phyloP scores from a whole-genome alignment of 208 protist genomes.

The Leptomonas pyrrhocoris region DNA sequence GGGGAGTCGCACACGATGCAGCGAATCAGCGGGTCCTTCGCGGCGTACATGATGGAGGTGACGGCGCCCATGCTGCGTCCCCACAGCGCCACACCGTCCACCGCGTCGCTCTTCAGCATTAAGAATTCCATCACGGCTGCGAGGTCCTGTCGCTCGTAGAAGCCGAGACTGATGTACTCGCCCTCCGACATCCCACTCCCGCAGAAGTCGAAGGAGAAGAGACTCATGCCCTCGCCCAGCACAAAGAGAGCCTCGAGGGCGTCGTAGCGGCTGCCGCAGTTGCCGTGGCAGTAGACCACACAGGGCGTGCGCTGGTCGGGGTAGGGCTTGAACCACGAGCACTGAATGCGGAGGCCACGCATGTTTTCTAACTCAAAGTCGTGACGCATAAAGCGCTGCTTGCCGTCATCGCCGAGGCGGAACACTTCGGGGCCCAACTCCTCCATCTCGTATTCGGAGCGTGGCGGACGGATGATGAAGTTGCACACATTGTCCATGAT shows the following conservation, averaged over 20 bases:
- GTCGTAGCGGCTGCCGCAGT: slow-evolving; percentile 86
- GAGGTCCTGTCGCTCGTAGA: slow-evolving; percentile 95
- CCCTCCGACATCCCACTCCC: slow-evolving; percentile 93
- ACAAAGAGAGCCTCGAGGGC: slow-evolving; percentile 81
- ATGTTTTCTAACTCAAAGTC: slow-evolving; percentile 87
- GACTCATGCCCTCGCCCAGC: slow-evolving; percentile 83
- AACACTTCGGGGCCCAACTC: slow-evolving; percentile 75
- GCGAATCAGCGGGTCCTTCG: slow-evolving; percentile 87
- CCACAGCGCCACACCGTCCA: slow-evolving; percentile 89
- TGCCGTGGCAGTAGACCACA: slow-evolving; percentile 93
- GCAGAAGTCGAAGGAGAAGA: slow-evolving; percentile 94
- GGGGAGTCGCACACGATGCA: slow-evolving; percentile 95
- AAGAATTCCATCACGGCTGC: slow-evolving; percentile 88
- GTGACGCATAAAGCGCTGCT: slow-evolving; percentile 49
- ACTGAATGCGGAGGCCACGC: slow-evolving; percentile 78
- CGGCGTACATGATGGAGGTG: slow-evolving; percentile 94
- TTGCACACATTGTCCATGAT: slow-evolving; percentile 80
- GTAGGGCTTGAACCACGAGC: slow-evolving; percentile 81
- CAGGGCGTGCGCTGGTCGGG: slow-evolving; percentile 57
- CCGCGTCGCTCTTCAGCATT: slow-evolving; percentile 46
- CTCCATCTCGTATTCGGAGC: slow-evolving; percentile 53
- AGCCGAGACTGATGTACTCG: slow-evolving; percentile 95
- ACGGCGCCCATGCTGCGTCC: slow-evolving; percentile 96
- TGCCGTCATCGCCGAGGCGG: slow-evolving; percentile 48
- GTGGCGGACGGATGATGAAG: slow-evolving; percentile 88